Percentiles rank a stretch among this genome's conserved stretches.
Evolutionary conservation across 305 asterid species (phyloP).

Genomic region (Fraxinus baroniana): DNA sequence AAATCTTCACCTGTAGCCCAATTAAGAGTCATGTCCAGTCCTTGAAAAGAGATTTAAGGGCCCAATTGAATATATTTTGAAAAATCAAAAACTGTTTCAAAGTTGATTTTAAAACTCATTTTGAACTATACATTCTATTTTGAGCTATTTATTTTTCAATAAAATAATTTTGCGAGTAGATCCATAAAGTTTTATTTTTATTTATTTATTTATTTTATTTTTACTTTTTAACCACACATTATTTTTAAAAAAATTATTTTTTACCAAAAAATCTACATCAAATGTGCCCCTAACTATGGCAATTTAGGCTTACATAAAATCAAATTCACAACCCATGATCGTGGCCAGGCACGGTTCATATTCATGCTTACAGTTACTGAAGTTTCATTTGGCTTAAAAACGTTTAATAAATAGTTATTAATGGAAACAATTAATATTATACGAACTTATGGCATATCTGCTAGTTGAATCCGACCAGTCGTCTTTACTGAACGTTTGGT

Average conservation of each 20-base stretch:
- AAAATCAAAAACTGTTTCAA: no score
- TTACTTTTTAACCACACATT: no score
- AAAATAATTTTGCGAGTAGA: neutral
- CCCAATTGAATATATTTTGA: no score
- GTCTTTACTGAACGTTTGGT: neutral
- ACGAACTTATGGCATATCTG: neutral
- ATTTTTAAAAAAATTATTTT: no score
- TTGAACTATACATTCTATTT: neutral
- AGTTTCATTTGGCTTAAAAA: neutral
- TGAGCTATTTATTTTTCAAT: neutral
- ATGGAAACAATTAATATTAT: neutral
- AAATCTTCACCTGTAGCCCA: neutral
- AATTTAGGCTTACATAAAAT: neutral
- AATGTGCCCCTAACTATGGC: neutral
- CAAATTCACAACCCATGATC: neutral
- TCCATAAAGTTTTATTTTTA: no score
- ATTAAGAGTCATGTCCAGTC: neutral
- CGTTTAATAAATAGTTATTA: neutral
- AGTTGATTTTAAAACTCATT: neutral
- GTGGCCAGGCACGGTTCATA: neutral
- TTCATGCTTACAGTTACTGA: neutral
- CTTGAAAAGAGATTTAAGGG: neutral
- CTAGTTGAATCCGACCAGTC: neutral
- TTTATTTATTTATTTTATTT: no score
- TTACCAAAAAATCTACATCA: neutral